phyloP scores from a whole-genome alignment of 495 filamentous ascomycete species.

The Platismatia glauca region DNA sequence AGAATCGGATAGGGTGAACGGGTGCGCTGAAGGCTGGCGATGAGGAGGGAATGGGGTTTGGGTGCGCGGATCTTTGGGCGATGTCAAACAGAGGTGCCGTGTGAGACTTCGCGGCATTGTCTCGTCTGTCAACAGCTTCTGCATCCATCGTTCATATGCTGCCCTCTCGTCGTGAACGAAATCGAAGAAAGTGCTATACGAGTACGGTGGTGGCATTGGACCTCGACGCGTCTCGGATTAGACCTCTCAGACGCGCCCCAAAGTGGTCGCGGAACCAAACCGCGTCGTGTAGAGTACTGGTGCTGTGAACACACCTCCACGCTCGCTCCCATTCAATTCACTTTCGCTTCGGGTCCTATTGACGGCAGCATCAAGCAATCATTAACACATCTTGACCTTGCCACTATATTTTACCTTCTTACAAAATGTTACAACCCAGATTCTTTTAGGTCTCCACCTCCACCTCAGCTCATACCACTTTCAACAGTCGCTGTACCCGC shows the following conservation, averaged over 20 bases:
- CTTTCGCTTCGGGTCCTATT: not conserved
- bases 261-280: not conserved
- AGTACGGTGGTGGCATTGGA: not conserved
- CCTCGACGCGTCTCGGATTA: not conserved
- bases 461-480: not conserved
- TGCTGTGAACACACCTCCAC: too few species aligned
- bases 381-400: not conserved
- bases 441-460: not conserved
- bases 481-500: not conserved
- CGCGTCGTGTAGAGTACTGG: too few species aligned
- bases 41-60: slow-evolving; percentile 67
- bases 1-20: slow-evolving; percentile 53
- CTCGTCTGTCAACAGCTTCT: not conserved
- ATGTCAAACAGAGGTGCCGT: slow-evolving; percentile 23
- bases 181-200: not conserved
- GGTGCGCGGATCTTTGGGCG: slow-evolving; percentile 26
- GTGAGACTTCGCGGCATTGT: not conserved
- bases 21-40: slow-evolving; percentile 85
- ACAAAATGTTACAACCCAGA: not conserved
- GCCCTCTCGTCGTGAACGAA: not conserved
- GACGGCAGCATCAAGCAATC: not conserved
- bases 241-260: not conserved
- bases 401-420: not conserved
- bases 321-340: too few species aligned
- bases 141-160: not conserved